Percentiles rank a stretch among this genome's conserved stretches.
These are phyloP conservation scores for Aureobasidium melanogenum DNA, from an alignment of 2,329 filamentous ascomycete genomes.

Conservation along the genomic window DNA sequence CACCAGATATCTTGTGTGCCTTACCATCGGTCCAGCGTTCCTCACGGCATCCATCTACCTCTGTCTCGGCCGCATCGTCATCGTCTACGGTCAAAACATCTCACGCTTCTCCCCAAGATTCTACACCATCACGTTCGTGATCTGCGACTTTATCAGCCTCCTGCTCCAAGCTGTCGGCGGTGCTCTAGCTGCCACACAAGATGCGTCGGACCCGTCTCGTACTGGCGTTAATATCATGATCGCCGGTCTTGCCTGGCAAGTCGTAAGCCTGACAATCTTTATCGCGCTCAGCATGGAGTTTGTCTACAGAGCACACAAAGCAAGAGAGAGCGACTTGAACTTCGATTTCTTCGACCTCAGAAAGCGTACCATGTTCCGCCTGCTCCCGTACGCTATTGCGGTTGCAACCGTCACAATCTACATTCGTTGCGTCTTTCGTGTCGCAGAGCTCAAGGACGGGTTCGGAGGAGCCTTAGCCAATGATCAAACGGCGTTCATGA, in stretches of 20 bases:
- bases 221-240: slow-evolving; percentile 47
- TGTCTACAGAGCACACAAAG: slow-evolving; percentile 4
- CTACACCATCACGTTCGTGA: slow-evolving; percentile 48
- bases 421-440: slow-evolving; percentile 40
- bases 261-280: slow-evolving; percentile 41
- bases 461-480: slow-evolving; percentile 38
- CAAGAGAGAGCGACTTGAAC: slow-evolving; percentile 2
- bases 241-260: slow-evolving; percentile 47
- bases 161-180: slow-evolving; percentile 50
- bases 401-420: slow-evolving; percentile 38
- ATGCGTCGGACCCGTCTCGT: slow-evolving; percentile 31
- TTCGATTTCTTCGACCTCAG: slow-evolving; percentile 1
- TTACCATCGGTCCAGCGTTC: slow-evolving; percentile 50
- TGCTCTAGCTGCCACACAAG: slow-evolving; percentile 45
- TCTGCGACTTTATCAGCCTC: slow-evolving; percentile 46
- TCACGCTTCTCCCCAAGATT: slow-evolving; percentile 15
- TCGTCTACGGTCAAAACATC: slow-evolving; percentile 37
- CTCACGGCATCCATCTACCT: slow-evolving; percentile 48
- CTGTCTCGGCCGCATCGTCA: slow-evolving; percentile 47
- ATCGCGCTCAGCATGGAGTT: slow-evolving; percentile 29
- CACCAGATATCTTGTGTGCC: slow-evolving; percentile 43
- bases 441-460: slow-evolving; percentile 40
- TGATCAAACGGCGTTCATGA: slow-evolving; percentile 37
- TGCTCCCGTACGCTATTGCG: slow-evolving; percentile 20
- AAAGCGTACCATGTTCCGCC: slow-evolving; percentile 10